Evolutionary conservation across 1,284 basidiomycete genomes (phyloP).

Genomic region (Puccinia brachypodii): DNA sequence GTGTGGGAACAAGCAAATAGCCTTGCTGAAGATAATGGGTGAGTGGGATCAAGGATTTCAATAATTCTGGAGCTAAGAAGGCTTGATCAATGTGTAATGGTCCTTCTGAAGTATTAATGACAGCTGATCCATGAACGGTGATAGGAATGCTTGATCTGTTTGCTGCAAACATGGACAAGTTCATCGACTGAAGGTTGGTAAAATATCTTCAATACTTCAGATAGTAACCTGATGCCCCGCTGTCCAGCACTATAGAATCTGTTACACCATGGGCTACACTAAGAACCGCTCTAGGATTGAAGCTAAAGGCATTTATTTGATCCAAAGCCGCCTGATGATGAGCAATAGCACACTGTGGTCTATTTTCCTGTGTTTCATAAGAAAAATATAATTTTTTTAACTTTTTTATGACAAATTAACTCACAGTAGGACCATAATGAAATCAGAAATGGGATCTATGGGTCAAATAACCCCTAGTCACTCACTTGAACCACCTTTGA

Average conservation of each 20-base stretch:
- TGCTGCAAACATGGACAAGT: not conserved
- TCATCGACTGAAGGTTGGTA: not conserved
- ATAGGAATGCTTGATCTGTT: not conserved
- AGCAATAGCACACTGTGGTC: not conserved
- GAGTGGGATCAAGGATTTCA: not conserved
- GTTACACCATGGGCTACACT: not conserved
- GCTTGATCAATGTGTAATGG: not conserved
- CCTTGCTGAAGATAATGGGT: not conserved
- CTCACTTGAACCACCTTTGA: too few species aligned
- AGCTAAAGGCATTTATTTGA: not conserved
- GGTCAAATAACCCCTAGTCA: too few species aligned
- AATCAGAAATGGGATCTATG: too few species aligned
- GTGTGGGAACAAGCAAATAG: not conserved
- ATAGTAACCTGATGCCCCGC: not conserved
- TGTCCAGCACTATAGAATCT: not conserved
- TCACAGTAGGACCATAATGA: too few species aligned
- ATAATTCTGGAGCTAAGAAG: not conserved
- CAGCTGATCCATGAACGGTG: not conserved
- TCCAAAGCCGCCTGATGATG: constrained; percentile 9
- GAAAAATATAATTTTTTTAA: too few species aligned
- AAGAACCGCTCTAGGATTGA: not conserved
- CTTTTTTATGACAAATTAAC: too few species aligned
- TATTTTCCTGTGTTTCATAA: too few species aligned
- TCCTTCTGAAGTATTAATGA: not conserved
- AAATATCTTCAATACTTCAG: not conserved